Evolutionary conservation across 2,329 filamentous ascomycete species (phyloP), one percentile per base, ranked within the genome.

Genomic region (Fusarium sp.): DNA sequence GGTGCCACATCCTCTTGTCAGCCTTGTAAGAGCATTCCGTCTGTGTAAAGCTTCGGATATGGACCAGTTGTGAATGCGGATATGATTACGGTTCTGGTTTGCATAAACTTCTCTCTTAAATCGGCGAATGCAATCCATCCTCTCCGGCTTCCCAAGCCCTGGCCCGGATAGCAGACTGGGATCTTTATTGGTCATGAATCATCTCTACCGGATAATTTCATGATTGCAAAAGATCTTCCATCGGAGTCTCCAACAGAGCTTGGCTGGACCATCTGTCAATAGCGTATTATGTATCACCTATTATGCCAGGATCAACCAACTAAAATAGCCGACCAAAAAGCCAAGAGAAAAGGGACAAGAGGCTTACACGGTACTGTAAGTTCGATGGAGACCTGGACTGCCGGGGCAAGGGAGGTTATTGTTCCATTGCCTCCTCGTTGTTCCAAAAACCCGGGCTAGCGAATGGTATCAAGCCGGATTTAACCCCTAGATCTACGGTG

Each of bases 401-500:
- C 61, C 66, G 65, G 66, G 66, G 66, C 65, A 69, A 68, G 65
- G 65, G 56, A 62, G 52, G 51, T 30, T 62, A 46, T 41, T 59
- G 53, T 68, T 53, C 65, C 65, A 56, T 44, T 55, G n/a, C 33
- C 52, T 69, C 53, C 56, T 68, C 62, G 19, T 56, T 67, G 61
- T 69, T 69, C 66, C 66, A 66, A 68, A 65, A 69, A 67, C 39
- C 51, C 65, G 66, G 66, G 62, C 66, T 69, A 68, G 65, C 66
- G 61, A 68, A 68, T 68, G 41, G 65, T 23, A 69, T 54, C 48
- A 56, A 39, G 32, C 40, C 66, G 65, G 66, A 45, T 69, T 68
- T 69, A 69, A 69, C 61, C 56, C 56, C 41, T 69, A 69, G 66
- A 68, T 68, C 66, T 62, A 51, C 65, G 65, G 66, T 69, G 65